These are phyloP conservation scores for Gynostemma pentaphyllum DNA, from an alignment of 306 rosid species.

Conservation along the genomic window DNA sequence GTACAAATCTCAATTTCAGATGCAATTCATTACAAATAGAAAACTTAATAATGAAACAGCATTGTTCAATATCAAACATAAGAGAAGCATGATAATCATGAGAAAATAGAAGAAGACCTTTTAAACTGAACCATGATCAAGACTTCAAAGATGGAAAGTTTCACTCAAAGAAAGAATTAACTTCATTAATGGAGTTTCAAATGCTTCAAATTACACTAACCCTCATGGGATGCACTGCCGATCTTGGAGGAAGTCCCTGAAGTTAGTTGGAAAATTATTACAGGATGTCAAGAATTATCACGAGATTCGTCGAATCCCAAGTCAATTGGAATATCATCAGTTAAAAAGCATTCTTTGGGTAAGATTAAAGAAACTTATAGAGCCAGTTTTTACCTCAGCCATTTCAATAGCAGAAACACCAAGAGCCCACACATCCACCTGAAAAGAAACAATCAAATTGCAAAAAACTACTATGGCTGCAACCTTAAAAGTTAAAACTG, in stretches of 20 bases:
- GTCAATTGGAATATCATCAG: neutral
- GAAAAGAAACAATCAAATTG: conserved; percentile 18
- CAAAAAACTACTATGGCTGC: neutral
- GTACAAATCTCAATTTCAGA: neutral
- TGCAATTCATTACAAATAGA: neutral
- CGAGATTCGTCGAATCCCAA: neutral
- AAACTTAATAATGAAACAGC: neutral
- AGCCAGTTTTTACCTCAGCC: conserved; percentile 68
- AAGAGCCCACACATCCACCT: conserved; percentile 99
- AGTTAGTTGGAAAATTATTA: conserved; percentile 16
- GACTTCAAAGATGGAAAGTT: neutral
- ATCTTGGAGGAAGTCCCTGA: conserved; percentile 99
- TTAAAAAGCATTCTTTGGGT: neutral
- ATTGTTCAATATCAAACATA: too few relatives aligned
- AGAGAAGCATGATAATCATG: too few relatives aligned
- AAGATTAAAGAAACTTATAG: neutral
- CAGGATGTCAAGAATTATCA: conserved; percentile 7
- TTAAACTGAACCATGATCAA: neutral
- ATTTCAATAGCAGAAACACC: conserved; percentile 99
- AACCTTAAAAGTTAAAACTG: neutral
- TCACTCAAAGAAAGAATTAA: neutral
- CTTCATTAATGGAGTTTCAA: neutral
- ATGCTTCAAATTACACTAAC: conserved; percentile 27
- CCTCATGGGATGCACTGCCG: conserved; percentile 97
- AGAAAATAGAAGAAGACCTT: too few relatives aligned